Evolutionary conservation across 768 basidiomycete genomes (phyloP).

Genomic region (Pseudohyphozyma bogoriensis): DNA sequence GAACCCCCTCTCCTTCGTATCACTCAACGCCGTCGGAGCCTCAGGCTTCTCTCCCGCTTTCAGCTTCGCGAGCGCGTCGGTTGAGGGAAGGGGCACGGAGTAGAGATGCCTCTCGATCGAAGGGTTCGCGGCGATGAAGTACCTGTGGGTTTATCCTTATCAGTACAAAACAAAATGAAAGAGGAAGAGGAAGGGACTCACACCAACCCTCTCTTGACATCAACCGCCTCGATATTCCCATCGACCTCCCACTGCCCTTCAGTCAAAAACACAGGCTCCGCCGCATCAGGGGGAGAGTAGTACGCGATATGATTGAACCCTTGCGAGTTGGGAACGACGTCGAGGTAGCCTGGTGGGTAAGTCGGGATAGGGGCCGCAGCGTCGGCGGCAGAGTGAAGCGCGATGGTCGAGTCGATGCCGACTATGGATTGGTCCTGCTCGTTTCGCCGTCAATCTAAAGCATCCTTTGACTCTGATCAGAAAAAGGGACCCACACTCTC

Average conservation of each 20-base stretch:
- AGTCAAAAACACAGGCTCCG: slow-evolving; percentile 71
- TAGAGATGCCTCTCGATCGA: slow-evolving; percentile 77
- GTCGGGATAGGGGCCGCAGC: not conserved
- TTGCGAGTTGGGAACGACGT: slow-evolving; percentile 65
- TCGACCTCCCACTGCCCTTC: slow-evolving; percentile 84
- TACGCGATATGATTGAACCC: slow-evolving; percentile 90
- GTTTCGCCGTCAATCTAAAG: too few relatives aligned
- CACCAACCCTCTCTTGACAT: slow-evolving; percentile 58
- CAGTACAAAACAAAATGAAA: not conserved
- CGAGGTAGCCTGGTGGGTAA: slow-evolving; percentile 55
- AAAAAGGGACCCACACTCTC: slow-evolving; percentile 56
- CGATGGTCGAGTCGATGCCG: slow-evolving; percentile 9
- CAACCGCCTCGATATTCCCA: slow-evolving; percentile 59
- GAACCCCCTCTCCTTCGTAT: slow-evolving; percentile 41
- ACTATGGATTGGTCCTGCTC: slow-evolving; percentile 53
- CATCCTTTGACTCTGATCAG: too few relatives aligned
- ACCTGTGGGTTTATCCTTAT: slow-evolving; percentile 47
- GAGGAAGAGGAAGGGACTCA: slow-evolving; percentile 42
- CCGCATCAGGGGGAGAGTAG: slow-evolving; percentile 64
- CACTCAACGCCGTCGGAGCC: slow-evolving; percentile 35
- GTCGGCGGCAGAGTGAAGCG: not conserved
- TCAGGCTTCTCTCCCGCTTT: not conserved
- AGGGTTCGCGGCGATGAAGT: slow-evolving; percentile 75
- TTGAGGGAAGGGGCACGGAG: slow-evolving; percentile 59
- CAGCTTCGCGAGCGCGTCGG: slow-evolving; percentile 13